Conservation (phyloP, 257 asterid genomes). For the Marsdenia floribunda region DNA sequence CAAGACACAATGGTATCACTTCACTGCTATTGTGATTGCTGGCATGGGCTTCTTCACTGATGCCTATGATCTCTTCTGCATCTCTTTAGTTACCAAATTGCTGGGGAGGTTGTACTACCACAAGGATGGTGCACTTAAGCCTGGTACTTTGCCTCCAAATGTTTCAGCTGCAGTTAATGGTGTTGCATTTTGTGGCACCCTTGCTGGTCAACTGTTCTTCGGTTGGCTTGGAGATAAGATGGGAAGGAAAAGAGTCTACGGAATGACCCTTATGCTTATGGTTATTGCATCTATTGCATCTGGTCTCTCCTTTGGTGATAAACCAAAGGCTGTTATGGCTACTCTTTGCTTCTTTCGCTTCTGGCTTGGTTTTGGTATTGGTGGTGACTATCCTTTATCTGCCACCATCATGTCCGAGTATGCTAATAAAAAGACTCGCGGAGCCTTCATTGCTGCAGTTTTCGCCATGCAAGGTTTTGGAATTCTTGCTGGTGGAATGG, state of each 20-base stretch:
- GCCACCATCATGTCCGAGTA: slow-evolving; percentile 28
- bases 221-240: slow-evolving; percentile 29
- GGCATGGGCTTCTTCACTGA: slow-evolving; percentile 80
- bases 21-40: slow-evolving; percentile 62
- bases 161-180: slow-evolving; percentile 24
- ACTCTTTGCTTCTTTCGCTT: slow-evolving; percentile 25
- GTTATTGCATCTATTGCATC: slow-evolving; percentile 22
- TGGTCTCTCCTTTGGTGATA: slow-evolving; percentile 18
- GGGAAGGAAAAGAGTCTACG: slow-evolving; percentile 23
- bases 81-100: slow-evolving; percentile 38
- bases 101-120: slow-evolving; percentile 56
- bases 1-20: slow-evolving; percentile 55
- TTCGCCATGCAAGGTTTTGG: slow-evolving; percentile 29
- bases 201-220: slow-evolving; percentile 21
- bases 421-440: slow-evolving; percentile 24
- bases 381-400: slow-evolving; percentile 26
- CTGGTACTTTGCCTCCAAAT: slow-evolving; percentile 30
- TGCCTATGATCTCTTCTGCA: slow-evolving; percentile 60
- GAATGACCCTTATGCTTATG: slow-evolving; percentile 23
- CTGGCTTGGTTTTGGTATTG: slow-evolving; percentile 27
- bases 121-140: slow-evolving; percentile 18
- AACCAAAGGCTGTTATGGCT: slow-evolving; percentile 18
- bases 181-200: slow-evolving; percentile 20
- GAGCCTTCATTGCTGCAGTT: slow-evolving; percentile 25
- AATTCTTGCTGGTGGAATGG: slow-evolving; percentile 18